phyloP scores from a whole-genome alignment of 139 green algal genomes.

The Chlorella ohadii region DNA sequence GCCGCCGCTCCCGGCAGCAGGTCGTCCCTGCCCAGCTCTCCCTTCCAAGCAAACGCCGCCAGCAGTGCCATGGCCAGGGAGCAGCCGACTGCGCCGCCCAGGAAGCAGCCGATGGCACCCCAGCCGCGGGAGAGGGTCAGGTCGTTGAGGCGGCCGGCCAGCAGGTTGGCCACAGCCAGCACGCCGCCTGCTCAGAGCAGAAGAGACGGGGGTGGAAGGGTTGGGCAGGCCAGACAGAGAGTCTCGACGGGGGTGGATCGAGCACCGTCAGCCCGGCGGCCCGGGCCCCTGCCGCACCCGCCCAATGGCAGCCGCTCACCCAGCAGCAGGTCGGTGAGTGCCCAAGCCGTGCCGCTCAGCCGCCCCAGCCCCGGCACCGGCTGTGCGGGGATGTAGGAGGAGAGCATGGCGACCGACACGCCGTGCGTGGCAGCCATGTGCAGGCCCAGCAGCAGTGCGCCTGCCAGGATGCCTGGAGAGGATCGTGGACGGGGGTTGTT shows the following conservation, averaged over 20 bases:
- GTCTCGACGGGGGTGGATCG: too few species aligned
- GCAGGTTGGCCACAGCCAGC: constrained; percentile 72
- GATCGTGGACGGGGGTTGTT: too few species aligned
- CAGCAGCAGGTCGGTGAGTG: constrained; percentile 86
- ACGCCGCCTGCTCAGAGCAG: constrained; percentile 59
- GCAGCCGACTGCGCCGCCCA: constrained; percentile 66
- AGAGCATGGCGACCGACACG: constrained; percentile 77
- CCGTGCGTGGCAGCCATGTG: constrained; percentile 91
- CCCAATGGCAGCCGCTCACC: constrained; percentile 50
- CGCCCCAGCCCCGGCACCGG: constrained; percentile 70
- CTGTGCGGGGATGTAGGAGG: constrained; percentile 70
- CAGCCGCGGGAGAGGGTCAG: constrained; percentile 46
- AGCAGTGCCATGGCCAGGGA: constrained; percentile 61
- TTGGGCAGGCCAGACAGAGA: too few species aligned
- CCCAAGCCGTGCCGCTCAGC: constrained; percentile 80
- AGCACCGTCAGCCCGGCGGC: too few species aligned
- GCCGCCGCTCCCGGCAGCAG: too few species aligned
- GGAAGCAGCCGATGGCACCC: constrained; percentile 84
- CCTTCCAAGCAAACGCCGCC: too few species aligned
- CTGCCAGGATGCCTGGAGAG: constrained; percentile 75
- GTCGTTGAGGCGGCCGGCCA: constrained; percentile 78
- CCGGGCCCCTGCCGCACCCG: too few species aligned
- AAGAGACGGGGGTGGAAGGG: neutral
- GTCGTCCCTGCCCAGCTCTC: too few species aligned
- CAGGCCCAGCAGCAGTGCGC: constrained; percentile 67